Conservation (phyloP, 2,329 filamentous ascomycete genomes). For the Gliomastix tumulicola region DNA sequence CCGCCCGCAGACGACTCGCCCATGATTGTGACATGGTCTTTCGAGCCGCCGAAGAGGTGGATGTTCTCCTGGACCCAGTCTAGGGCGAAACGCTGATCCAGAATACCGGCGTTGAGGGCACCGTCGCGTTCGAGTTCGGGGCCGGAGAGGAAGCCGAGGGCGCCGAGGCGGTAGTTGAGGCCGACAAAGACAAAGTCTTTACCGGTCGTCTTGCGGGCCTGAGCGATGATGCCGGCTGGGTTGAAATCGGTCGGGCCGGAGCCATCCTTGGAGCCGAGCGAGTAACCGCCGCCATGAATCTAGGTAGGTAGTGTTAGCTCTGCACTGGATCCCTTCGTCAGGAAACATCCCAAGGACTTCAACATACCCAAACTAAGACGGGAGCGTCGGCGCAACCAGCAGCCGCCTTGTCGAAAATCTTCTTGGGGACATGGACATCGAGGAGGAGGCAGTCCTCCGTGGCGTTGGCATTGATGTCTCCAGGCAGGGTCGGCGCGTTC, state of each 20-base stretch:
- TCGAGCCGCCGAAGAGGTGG: slow-evolving; percentile 33
- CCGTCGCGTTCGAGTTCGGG: slow-evolving; percentile 22
- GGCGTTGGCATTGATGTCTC: slow-evolving; percentile 6
- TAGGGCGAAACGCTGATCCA: slow-evolving; percentile 31
- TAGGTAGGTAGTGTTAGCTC: no score
- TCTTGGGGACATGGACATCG: slow-evolving; percentile 28
- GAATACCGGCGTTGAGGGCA: slow-evolving; percentile 25
- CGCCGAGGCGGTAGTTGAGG: slow-evolving; percentile 29
- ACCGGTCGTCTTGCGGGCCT: background rate
- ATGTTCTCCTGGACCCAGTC: slow-evolving; percentile 39
- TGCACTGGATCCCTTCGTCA: no score
- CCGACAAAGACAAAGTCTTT: slow-evolving; percentile 25
- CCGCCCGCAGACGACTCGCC: slow-evolving; percentile 38
- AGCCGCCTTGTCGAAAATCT: slow-evolving; percentile 14
- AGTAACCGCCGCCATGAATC: slow-evolving; percentile 28
- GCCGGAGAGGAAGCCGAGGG: slow-evolving; percentile 29
- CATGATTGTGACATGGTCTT: slow-evolving; percentile 31
- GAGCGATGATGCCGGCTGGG: slow-evolving; percentile 15
- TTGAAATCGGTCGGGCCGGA: slow-evolving; percentile 13
- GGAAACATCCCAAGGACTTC: no score
- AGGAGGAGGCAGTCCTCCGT: slow-evolving; percentile 32
- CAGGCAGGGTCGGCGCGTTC: background rate
- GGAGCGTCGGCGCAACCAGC: no score
- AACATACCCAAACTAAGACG: no score
- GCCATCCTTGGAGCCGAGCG: slow-evolving; percentile 18